These are phyloP conservation scores for Salicornia ramosissima DNA, from an alignment of 148 eudicot genomes.

Conservation along the genomic window DNA sequence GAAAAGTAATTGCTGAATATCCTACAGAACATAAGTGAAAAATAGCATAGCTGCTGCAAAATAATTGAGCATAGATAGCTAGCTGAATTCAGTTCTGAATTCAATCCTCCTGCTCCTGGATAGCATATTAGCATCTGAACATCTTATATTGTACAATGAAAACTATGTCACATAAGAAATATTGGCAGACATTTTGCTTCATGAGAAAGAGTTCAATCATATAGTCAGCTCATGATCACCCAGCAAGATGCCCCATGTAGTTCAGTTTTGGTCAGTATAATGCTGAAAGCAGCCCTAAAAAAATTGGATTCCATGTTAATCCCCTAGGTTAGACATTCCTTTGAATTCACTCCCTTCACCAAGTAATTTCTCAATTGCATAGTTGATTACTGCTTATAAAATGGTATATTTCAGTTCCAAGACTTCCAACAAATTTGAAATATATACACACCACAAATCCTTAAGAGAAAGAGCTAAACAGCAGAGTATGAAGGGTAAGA, in stretches of 20 bases:
- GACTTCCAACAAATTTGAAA: too few species aligned
- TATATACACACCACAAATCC: too few species aligned
- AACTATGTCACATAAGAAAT: background rate
- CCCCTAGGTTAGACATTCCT: background rate
- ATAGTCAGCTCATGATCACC: background rate
- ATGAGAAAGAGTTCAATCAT: background rate
- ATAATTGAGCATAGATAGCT: background rate
- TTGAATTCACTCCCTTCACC: background rate
- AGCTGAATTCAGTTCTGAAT: background rate
- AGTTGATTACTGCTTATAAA: too few species aligned
- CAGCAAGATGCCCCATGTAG: background rate
- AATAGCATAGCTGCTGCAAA: background rate
- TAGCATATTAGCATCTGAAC: background rate
- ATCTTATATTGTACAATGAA: background rate
- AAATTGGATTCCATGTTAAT: background rate
- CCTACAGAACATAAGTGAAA: background rate
- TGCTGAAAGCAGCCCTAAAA: background rate
- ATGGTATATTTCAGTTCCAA: too few species aligned
- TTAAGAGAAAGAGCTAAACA: too few species aligned
- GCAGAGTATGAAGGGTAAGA: too few species aligned
- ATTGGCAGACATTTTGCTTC: background rate
- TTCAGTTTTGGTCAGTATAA: background rate
- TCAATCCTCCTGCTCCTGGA: background rate
- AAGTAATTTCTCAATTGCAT: background rate
- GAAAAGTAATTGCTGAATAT: background rate